Base-by-base conservation (phyloP, 495 filamentous ascomycete species). In the Thermochaetoides thermophila region DNA sequence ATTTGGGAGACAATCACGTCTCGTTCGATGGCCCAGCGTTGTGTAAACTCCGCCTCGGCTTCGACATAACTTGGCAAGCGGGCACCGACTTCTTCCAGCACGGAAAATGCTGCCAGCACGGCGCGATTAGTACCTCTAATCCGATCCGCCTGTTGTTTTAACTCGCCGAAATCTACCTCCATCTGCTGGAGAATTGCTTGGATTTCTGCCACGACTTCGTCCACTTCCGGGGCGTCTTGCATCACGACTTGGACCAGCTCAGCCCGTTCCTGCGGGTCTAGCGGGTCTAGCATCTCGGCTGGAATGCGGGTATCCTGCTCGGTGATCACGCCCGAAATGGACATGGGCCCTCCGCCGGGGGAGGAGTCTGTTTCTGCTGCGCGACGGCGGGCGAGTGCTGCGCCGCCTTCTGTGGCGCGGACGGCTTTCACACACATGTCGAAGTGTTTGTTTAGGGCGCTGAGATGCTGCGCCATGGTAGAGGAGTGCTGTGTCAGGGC, bases 381-480 rank as follows among this genome's bases (percentile, higher is more conserved):
- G 39, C 63, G 64, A 20, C 63, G 59, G 22, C 73, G 65, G 24
- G 70, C 64, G 24, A 76, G 69, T 5, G 83, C 84, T 12, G 78
- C 77, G 14, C 84, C 85, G 16, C 86, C 89, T 60, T 96, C 86
- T 2, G 87, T 94, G 38, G 87, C 80, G 42, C 84, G 81, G 18
- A 96, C 76, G 0, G 91, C 91, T 3, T 75, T 85, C 14, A 89
- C 83, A 48, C 89, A 97, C 35, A 91, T 74, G 55, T 97, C 89
- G 45, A 92, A 96, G 56, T 97, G 91, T 10, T 65, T 64, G n/a
- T 83, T 85, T 14, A 97, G 64, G 2, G 78, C 80, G 42, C 87
- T 73, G 1, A 97, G 66, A 14, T 81, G 62, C 31, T 71, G 61
- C 18, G 85, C 89, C 79, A 93, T 89, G 40, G 76, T 76, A 42